These are phyloP conservation scores for Cyberlindnera mycetangii DNA, from an alignment of 805 yeast species.

Conservation along the genomic window DNA sequence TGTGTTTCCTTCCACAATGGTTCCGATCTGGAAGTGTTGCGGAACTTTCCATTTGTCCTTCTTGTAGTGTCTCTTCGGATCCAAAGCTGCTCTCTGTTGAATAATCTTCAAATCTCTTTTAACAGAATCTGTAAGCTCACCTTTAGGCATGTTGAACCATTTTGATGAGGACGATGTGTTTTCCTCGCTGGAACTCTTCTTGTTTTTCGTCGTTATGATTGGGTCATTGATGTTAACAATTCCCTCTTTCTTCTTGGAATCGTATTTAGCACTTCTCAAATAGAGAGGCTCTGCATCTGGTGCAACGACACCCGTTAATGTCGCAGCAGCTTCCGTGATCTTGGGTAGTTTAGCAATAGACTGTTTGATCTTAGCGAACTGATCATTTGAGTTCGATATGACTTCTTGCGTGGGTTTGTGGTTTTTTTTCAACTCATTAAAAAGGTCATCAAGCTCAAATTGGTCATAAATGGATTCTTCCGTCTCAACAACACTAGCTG, in stretches of 20 bases:
- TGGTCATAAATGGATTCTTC: constrained; percentile 18
- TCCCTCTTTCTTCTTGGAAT: constrained; percentile 17
- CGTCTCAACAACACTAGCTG: constrained; percentile 6
- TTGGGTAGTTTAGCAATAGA: constrained; percentile 39
- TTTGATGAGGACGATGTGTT: constrained; percentile 44
- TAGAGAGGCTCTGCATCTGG: constrained; percentile 4
- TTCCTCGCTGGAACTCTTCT: constrained; percentile 14
- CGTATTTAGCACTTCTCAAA: constrained; percentile 8
- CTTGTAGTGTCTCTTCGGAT: constrained; percentile 93
- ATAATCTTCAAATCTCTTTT: constrained; percentile 77
- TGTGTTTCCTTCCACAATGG: constrained; percentile 75
- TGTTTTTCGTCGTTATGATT: constrained; percentile 27
- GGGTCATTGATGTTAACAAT: constrained; percentile 46
- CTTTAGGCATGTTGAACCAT: constrained; percentile 82
- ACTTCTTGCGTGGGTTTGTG: constrained; percentile 1
- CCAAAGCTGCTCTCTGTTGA: constrained; percentile 85
- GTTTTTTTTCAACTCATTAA: constrained; percentile 27
- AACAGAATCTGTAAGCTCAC: constrained; percentile 66
- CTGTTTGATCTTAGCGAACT: constrained; percentile 35
- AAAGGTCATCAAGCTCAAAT: constrained; percentile 33
- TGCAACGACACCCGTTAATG: constrained; percentile 9
- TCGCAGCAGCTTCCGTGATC: constrained; percentile 25
- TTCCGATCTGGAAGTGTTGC: constrained; percentile 84
- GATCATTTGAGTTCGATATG: constrained; percentile 24
- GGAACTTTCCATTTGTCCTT: constrained; percentile 78